These are phyloP conservation scores for Angomonas desouzai DNA, from an alignment of 208 protist genomes.

Conservation along the genomic window DNA sequence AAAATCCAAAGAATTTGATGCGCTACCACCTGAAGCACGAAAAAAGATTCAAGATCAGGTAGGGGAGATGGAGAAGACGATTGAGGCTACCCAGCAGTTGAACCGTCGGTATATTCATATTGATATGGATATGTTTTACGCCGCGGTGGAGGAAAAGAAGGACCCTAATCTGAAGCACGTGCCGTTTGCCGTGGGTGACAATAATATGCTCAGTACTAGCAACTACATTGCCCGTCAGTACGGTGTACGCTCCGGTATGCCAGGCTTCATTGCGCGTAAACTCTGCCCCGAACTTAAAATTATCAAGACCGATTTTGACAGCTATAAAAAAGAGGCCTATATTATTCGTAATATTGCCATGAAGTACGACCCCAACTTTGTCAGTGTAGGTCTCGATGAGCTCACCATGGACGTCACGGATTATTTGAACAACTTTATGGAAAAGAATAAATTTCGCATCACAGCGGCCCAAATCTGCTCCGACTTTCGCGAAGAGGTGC, in stretches of 20 bases:
- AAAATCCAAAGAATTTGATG: conserved; percentile 53
- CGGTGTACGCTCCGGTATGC: conserved; percentile 95
- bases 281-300: conserved; percentile 90
- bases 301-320: conserved; percentile 71
- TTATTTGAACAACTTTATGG: conserved; percentile 30
- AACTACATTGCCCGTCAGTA: conserved; percentile 95
- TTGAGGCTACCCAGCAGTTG: conserved; percentile 66
- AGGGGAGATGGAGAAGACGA: conserved; percentile 45
- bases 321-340: conserved; percentile 69
- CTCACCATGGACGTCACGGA: conserved; percentile 86
- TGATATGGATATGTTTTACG: conserved; percentile 95
- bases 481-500: conserved; percentile 80
- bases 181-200: conserved; percentile 92
- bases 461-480: conserved; percentile 59
- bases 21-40: conserved; percentile 32
- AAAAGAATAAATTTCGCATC: conserved; percentile 30
- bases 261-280: conserved; percentile 91
- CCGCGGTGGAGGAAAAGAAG: conserved; percentile 90
- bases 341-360: conserved; percentile 71
- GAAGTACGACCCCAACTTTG: conserved; percentile 85
- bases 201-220: conserved; percentile 93
- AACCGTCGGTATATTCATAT: conserved; percentile 74
- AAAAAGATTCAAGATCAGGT: conserved; percentile 43
- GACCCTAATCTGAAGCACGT: conserved; percentile 81
- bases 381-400: conserved; percentile 75